phyloP scores from a whole-genome alignment of 1,284 basidiomycete genomes.

The Apiotrichum akiyoshidainum region DNA sequence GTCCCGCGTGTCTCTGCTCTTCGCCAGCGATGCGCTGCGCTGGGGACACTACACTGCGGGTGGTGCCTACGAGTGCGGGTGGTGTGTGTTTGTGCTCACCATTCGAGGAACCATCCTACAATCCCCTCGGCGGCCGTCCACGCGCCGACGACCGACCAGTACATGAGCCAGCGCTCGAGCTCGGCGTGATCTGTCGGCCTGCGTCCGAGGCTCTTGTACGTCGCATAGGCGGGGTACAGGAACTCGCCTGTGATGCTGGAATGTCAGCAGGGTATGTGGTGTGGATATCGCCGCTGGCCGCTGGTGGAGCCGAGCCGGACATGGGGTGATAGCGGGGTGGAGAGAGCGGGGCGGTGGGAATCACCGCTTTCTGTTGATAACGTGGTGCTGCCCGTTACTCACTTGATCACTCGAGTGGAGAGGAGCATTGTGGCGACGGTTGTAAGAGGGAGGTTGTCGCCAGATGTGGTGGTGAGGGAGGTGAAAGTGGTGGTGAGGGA shows the following conservation, averaged over 20 bases:
- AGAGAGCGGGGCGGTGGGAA: too few species aligned
- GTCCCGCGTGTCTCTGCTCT: too few species aligned
- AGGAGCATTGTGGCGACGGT: conserved; percentile 13
- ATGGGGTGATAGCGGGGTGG: not conserved
- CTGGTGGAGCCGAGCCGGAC: not conserved
- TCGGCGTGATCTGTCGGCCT: conserved; percentile 59
- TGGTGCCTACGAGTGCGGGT: too few species aligned
- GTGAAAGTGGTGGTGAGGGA: not conserved
- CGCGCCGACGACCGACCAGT: conserved; percentile 60
- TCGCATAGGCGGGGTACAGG: conserved; percentile 52
- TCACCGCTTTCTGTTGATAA: too few species aligned
- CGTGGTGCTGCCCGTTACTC: not conserved
- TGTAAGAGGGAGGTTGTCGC: too few species aligned
- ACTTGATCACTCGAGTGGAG: conserved; percentile 16
- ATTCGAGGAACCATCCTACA: conserved; percentile 65
- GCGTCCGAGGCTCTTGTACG: conserved; percentile 56
- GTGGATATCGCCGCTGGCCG: not conserved
- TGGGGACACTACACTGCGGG: too few species aligned
- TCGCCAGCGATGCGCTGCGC: too few species aligned
- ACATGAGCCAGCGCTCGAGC: conserved; percentile 49
- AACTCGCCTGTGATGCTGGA: conserved; percentile 43
- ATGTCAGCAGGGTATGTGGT: conserved; percentile 2
- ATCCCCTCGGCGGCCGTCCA: conserved; percentile 67
- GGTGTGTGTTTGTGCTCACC: conserved; percentile 62
- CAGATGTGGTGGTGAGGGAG: too few species aligned